phyloP scores from a whole-genome alignment of 805 yeast genomes.

The Ogataea saltuana region DNA sequence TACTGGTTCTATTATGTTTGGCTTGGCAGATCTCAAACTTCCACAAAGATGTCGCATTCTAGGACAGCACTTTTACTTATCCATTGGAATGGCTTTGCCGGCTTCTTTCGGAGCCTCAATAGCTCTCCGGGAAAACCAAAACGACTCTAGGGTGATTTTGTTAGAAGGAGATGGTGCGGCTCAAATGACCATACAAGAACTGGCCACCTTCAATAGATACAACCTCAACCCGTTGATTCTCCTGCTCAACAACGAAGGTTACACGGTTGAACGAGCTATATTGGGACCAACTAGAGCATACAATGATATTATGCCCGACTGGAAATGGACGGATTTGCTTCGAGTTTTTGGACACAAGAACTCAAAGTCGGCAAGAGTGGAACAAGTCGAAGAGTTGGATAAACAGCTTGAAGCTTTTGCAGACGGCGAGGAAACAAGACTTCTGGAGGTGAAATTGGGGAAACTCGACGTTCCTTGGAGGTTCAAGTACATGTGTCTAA shows the following conservation, averaged over 20 bases:
- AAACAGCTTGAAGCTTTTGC: conserved; percentile 39
- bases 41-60: conserved; percentile 53
- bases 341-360: conserved; percentile 59
- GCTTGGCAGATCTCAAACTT: conserved; percentile 64
- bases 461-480: conserved; percentile 66
- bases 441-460: conserved; percentile 62
- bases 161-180: conserved; percentile 94
- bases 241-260: conserved; percentile 81
- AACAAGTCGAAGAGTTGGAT: conserved; percentile 41
- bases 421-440: conserved; percentile 31
- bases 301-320: conserved; percentile 77
- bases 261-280: conserved; percentile 86
- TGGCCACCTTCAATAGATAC: conserved; percentile 28
- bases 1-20: conserved; percentile 83
- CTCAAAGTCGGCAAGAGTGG: conserved; percentile 35
- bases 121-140: conserved; percentile 58
- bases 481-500: conserved; percentile 43
- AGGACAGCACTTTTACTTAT: conserved; percentile 75
- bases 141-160: conserved; percentile 54
- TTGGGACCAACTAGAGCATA: conserved; percentile 75
- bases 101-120: conserved; percentile 80
- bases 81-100: conserved; percentile 89
- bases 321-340: conserved; percentile 79
- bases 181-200: conserved; percentile 89
- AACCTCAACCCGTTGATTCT: conserved; percentile 65